Evolutionary conservation across 345 rosid species (phyloP), one percentile per base, ranked within the genome.

Genomic region (Acer yangbiense): DNA sequence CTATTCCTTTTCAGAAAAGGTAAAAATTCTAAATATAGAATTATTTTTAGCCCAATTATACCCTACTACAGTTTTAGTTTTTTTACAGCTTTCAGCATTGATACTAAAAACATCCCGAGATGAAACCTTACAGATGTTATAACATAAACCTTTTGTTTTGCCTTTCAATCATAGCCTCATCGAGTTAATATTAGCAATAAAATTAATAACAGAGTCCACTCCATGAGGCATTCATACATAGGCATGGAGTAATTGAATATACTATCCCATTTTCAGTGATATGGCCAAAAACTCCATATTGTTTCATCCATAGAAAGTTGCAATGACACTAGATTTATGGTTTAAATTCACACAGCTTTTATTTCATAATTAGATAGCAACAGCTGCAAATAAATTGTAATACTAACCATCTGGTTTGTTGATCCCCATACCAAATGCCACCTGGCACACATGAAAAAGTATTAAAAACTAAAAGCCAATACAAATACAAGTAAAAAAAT

Each of bases 391-490:
- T 9, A 29, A 21, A 44, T 69, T 61, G 77, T 70, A 66, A 50
- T 74, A 86, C 92, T 85, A 75, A 92, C 99, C 99, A 90, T 95
- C 99, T 65, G 99, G 99, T 83, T 95, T 95, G 90, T 95, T 95
- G 86, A 95, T 93, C 82, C 99, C 99, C 99, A 95, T 95, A 21
- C 99, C 99, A 89, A 95, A 95, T 43, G 99, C 99, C 82, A 95
- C 99, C 99, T 95, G 86, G 32, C 72, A 81, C 39, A 46, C 20
- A 78, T 81, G 69, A 39, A 77, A 48, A 35, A 71, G 6, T 76
- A 66, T 78, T 78, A 71, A 44, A 18, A 66, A 74, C 70, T 17
- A 18, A 76, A 78, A 68, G 72, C 21, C 21, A 32, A 64, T 44
- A 81, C n/a, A 61, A 7, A 72, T 35, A 71, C 65, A 68, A 46